These are phyloP conservation scores for Sugiyamaella smithiae DNA, from an alignment of 805 yeast species.

Conservation along the genomic window DNA sequence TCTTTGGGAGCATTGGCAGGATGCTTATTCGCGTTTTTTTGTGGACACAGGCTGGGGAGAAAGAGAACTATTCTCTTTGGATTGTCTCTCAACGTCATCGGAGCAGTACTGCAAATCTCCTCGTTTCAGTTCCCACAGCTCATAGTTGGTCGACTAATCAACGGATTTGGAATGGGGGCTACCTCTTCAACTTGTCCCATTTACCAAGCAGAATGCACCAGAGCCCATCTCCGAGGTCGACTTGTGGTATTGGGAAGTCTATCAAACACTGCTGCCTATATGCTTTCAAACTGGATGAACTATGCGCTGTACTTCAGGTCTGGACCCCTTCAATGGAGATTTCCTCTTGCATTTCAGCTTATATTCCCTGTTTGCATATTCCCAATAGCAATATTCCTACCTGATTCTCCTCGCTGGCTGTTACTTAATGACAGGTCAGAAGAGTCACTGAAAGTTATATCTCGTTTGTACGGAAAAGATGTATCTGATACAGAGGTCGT, in stretches of 20 bases:
- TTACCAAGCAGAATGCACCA: slow-evolving; percentile 74
- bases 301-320: slow-evolving; percentile 11
- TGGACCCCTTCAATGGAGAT: slow-evolving; percentile 16
- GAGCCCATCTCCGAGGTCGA: slow-evolving; percentile 62
- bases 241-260: slow-evolving; percentile 23
- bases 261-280: slow-evolving; percentile 7
- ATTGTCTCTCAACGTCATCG: slow-evolving; percentile 47
- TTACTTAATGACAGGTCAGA: slow-evolving; percentile 64
- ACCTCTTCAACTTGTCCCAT: slow-evolving; percentile 79
- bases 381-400: slow-evolving; percentile 47
- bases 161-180: slow-evolving; percentile 58
- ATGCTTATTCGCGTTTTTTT: slow-evolving; percentile 23
- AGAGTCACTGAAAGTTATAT: slow-evolving; percentile 44
- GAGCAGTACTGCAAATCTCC: slow-evolving; percentile 46
- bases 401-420: slow-evolving; percentile 80
- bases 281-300: slow-evolving; percentile 16
- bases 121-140: slow-evolving; percentile 24
- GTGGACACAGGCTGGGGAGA: slow-evolving; percentile 49
- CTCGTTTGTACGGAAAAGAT: neutral
- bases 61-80: slow-evolving; percentile 47
- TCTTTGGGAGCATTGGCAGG: slow-evolving; percentile 10
- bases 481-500: slow-evolving; percentile 1
- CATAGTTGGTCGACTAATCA: slow-evolving; percentile 59
- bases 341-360: slow-evolving; percentile 24
- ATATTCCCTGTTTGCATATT: slow-evolving; percentile 40